Base-by-base conservation (phyloP, 1,139 yeast species). In the Groenewaldozyma sp. region DNA sequence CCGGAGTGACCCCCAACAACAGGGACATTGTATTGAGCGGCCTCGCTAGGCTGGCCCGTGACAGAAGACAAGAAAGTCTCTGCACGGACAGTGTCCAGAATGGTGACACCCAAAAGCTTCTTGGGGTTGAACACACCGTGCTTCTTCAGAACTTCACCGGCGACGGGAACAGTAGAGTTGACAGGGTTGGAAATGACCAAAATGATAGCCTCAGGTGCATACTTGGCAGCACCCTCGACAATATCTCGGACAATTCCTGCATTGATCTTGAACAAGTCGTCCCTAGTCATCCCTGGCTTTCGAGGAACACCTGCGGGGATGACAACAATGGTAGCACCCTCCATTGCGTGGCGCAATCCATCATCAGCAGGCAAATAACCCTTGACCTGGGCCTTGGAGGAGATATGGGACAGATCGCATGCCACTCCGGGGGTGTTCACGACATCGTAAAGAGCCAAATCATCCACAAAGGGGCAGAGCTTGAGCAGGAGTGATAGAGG, bases 251-350 rank as follows among this genome's bases (percentile, higher is more conserved):
- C 94, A 62, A 91, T 91, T 38, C 94, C 82, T 38, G 98, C 98
- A 62, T 91, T 91, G 68, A 94, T 88, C 73, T 86, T 84, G 80
- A 91, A 91, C 62, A 91, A 75, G 62, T 91, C 98, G 64, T 91
- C 98, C 51, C 69, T 65, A 57, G 97, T 87, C 97, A 88, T 88
- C 62, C 97, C 97, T 51, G 97, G 97, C 73, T 91, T 91, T 74
- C 98, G 83, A 68, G 98, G 98, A 44, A 91, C 95, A 69, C 98
- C 98, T 44, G 98, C 98, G 56, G 98, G 97, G 64, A 91, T 88
- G 53, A 91, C 72, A 45, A 91, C 94, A 51, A 91, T 78, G 58
- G 91, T 93, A 38, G 95, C 73, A 50, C 76, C 91, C 50, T 76
- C 72, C 55, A 91, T 72, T 39, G 97, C 84, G 43, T 67, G 65